These are phyloP conservation scores for Chlorella sp. DNA, from an alignment of 139 green algal species.

Conservation along the genomic window DNA sequence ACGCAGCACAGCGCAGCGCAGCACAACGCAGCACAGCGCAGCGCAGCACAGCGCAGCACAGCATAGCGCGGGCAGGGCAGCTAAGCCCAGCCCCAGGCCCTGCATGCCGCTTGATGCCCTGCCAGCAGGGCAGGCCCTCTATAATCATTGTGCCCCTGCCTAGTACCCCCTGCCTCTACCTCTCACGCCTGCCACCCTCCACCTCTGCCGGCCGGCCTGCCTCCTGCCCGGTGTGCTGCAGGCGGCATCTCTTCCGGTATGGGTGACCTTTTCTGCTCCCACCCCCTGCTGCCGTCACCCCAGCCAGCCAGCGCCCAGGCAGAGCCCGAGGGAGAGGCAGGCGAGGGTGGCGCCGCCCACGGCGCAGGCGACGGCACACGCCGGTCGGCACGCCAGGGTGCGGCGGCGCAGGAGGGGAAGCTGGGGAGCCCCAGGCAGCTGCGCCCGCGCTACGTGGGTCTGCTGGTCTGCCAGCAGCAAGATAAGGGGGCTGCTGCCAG, in stretches of 20 bases:
- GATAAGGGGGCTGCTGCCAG: too few species aligned
- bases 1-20: too few species aligned
- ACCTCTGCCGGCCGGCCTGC: too few species aligned
- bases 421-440: not conserved
- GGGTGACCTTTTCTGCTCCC: conserved; percentile 13
- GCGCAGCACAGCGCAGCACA: not conserved
- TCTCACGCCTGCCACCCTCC: not conserved
- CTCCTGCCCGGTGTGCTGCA: not conserved
- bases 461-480: not conserved
- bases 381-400: too few species aligned
- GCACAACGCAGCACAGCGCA: too few species aligned
- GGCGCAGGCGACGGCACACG: not conserved
- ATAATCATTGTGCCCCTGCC: not conserved
- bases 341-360: not conserved
- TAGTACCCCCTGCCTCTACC: not conserved
- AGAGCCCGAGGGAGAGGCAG: not conserved
- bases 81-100: too few species aligned
- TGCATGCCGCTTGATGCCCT: not conserved
- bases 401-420: not conserved
- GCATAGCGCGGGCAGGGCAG: not conserved
- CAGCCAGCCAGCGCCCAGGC: too few species aligned
- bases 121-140: too few species aligned
- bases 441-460: not conserved
- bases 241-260: conserved; percentile 7
- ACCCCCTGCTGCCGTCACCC: not conserved